Conservation (phyloP, 2,329 filamentous ascomycete species). For the Incumbomyces lentus region DNA sequence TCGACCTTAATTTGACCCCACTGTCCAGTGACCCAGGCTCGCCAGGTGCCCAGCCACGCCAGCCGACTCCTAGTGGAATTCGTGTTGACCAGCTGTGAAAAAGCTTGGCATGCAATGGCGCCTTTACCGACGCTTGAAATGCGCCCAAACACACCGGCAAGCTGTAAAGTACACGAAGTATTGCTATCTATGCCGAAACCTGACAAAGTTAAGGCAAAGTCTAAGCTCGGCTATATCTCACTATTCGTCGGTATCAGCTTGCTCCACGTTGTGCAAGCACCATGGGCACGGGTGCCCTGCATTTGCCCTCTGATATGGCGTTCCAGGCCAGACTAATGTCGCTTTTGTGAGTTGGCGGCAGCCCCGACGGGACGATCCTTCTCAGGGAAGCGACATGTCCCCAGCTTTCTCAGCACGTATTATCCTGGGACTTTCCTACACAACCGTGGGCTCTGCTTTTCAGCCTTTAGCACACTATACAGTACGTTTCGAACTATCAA, state of each 20-base stretch:
- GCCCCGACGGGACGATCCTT: constrained; percentile 3
- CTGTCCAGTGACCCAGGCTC: too few species aligned
- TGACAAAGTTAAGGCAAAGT: neutral
- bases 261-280: neutral
- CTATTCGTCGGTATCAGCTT: neutral
- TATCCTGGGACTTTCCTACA: neutral
- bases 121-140: neutral
- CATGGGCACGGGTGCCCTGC: neutral
- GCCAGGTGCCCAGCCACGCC: too few species aligned
- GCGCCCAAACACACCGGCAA: neutral
- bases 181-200: too few species aligned
- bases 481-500: too few species aligned
- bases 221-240: neutral
- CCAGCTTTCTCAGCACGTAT: neutral
- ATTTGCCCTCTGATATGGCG: neutral
- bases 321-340: neutral
- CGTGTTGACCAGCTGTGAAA: too few species aligned
- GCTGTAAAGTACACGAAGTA: too few species aligned
- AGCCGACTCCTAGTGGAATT: too few species aligned
- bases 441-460: neutral
- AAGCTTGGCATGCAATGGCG: neutral
- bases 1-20: too few species aligned
- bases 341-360: neutral
- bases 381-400: neutral
- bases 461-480: too few species aligned